Evolutionary conservation across 768 basidiomycete genomes (phyloP).

Genomic region (Steccherinum ochraceum): DNA sequence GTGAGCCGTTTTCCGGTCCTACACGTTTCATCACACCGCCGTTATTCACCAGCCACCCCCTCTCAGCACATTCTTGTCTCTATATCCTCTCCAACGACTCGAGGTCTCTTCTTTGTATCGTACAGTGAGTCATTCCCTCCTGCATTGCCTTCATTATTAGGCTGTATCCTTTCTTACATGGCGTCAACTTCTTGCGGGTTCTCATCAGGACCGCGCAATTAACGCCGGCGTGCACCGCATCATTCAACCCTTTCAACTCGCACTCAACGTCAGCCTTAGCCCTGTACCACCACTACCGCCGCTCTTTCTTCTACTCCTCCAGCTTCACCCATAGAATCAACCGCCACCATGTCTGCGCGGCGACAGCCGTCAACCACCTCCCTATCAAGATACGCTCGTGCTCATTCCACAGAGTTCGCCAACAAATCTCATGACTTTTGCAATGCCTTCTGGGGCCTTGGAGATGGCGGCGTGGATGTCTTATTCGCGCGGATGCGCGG

Average conservation of each 20-base stretch:
- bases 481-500: constrained; percentile 87
- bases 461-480: constrained; percentile 86
- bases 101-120: too few relatives aligned
- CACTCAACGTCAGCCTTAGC: too few relatives aligned
- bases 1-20: neutral
- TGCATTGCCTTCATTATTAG: neutral
- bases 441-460: constrained; percentile 92
- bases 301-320: constrained; percentile 1
- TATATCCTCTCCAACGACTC: neutral
- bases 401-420: constrained; percentile 41
- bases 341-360: constrained; percentile 54
- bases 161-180: neutral
- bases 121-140: too few relatives aligned
- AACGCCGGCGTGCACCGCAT: neutral
- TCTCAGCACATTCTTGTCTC: neutral
- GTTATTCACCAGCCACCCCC: neutral
- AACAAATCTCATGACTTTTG: constrained; percentile 78
- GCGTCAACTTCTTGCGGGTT: neutral
- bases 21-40: neutral
- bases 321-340: neutral
- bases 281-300: too few relatives aligned
- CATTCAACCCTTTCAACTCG: neutral
- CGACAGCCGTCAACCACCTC: constrained; percentile 82
- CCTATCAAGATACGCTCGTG: constrained; percentile 60
- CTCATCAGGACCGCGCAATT: neutral